Conservation (phyloP, 495 filamentous ascomycete genomes). For the Neurospora sp. region DNA sequence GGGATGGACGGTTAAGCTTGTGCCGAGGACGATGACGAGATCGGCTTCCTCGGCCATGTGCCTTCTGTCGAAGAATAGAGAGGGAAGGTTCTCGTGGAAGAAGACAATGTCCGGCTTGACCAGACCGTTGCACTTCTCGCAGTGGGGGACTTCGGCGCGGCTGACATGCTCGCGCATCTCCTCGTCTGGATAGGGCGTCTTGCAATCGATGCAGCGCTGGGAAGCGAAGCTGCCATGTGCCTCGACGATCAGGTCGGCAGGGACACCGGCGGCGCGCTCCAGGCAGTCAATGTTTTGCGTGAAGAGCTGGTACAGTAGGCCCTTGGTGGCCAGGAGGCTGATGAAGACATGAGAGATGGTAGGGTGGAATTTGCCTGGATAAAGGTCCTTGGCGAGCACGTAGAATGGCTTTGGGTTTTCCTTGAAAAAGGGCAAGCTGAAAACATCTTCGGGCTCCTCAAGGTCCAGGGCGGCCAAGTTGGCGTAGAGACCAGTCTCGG, state of each 20-base stretch:
- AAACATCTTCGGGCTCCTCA: constrained; percentile 67
- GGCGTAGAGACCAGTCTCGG: constrained; percentile 66
- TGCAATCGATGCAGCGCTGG: constrained; percentile 86
- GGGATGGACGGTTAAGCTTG: constrained; percentile 78
- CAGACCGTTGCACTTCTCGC: constrained; percentile 60
- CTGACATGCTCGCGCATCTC: constrained; percentile 60
- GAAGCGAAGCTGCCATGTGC: constrained; percentile 91
- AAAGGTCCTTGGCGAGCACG: constrained; percentile 77
- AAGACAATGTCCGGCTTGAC: constrained; percentile 98
- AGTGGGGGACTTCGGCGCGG: constrained; percentile 56
- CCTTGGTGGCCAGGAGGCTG: constrained; percentile 58
- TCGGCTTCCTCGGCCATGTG: constrained; percentile 54
- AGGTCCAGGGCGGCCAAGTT: constrained; percentile 78
- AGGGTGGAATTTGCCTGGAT: constrained; percentile 82
- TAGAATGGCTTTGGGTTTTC: constrained; percentile 85
- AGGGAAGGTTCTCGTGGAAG: constrained; percentile 70
- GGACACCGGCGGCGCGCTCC: constrained; percentile 79
- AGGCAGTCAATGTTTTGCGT: constrained; percentile 97
- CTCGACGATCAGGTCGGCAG: constrained; percentile 71
- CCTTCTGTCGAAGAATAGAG: constrained; percentile 52
- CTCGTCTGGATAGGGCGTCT: constrained; percentile 54
- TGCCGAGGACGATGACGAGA: constrained; percentile 82
- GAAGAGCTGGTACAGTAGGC: constrained; percentile 73
- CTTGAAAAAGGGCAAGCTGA: constrained; percentile 82
- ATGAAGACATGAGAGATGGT: constrained; percentile 85